phyloP scores from a whole-genome alignment of 2,329 filamentous ascomycete genomes.

The Alternaria angustiovoidea region DNA sequence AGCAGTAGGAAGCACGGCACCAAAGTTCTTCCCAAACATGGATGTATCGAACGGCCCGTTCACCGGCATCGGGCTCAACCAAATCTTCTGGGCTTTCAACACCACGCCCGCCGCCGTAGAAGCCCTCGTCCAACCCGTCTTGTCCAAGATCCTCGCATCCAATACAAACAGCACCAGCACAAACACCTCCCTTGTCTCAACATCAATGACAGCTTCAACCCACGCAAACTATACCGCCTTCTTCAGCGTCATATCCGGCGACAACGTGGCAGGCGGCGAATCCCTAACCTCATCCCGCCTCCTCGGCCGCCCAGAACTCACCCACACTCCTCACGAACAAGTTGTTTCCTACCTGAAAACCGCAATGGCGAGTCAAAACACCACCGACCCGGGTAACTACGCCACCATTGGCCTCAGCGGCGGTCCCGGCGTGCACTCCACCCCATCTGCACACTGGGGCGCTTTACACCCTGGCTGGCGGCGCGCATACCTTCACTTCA shows the following conservation, averaged over 20 bases:
- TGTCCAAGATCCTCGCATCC: slow-evolving; percentile 1
- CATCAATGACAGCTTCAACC: background rate
- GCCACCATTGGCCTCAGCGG: slow-evolving; percentile 38
- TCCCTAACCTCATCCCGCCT: slow-evolving; percentile 40
- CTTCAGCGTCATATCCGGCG: slow-evolving; percentile 30
- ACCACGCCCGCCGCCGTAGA: slow-evolving; percentile 22
- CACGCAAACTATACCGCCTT: slow-evolving; percentile 20
- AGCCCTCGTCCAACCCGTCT: slow-evolving; percentile 17
- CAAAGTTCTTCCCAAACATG: background rate
- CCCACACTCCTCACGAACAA: slow-evolving; percentile 10
- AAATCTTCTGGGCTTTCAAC: slow-evolving; percentile 36
- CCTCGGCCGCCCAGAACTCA: slow-evolving; percentile 34
- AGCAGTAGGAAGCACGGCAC: background rate
- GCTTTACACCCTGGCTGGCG: slow-evolving; percentile 48
- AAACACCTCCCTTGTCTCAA: background rate
- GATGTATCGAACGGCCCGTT: background rate
- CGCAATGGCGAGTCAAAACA: slow-evolving; percentile 24
- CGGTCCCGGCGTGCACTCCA: slow-evolving; percentile 38
- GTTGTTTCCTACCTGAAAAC: slow-evolving; percentile 18
- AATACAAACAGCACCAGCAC: background rate
- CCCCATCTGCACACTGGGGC: slow-evolving; percentile 26
- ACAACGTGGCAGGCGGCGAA: slow-evolving; percentile 30
- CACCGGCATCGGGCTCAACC: slow-evolving; percentile 21
- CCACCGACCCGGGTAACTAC: slow-evolving; percentile 27
- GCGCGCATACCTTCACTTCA: slow-evolving; percentile 43